Conservation (phyloP, 2,329 filamentous ascomycete genomes). For the Nannizziopsis arthrosporioides region DNA sequence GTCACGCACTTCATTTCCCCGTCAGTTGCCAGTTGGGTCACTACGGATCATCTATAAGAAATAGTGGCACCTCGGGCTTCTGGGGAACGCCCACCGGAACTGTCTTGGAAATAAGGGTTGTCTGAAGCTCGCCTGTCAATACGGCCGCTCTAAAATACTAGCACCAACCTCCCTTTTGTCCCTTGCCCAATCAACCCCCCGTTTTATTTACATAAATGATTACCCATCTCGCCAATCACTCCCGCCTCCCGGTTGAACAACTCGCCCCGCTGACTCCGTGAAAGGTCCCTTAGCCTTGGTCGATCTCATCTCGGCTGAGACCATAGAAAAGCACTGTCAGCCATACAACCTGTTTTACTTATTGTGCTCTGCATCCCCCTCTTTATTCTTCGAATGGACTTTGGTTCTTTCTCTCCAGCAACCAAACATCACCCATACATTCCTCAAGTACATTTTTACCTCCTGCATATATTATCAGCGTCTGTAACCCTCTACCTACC, state of each 20-base stretch:
- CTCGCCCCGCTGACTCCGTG: conserved; percentile 8
- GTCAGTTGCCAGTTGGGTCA: conserved; percentile 2
- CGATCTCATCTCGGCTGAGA: conserved; percentile 11
- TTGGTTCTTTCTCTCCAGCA: background rate
- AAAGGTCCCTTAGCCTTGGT: conserved; percentile 10
- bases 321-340: background rate
- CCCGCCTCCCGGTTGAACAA: conserved; percentile 1
- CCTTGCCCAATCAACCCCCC: conserved; percentile 8
- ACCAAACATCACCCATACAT: background rate
- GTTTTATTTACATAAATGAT: conserved; percentile 11
- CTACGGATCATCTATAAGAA: conserved; percentile 1
- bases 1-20: conserved; percentile 6
- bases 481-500: background rate
- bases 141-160: conserved; percentile 5
- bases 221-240: conserved; percentile 9
- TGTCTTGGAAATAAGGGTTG: background rate
- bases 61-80: conserved; percentile 1
- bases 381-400: background rate
- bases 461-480: background rate
- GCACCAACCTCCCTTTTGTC: conserved; percentile 5
- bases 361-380: background rate
- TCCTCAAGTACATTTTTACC: background rate
- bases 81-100: conserved; percentile 2
- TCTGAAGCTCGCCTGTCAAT: conserved; percentile 4
- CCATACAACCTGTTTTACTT: conserved; percentile 5